Evolutionary conservation across 2,329 filamentous ascomycete genomes (phyloP), one percentile per base, ranked within the genome.

Genomic region (Trichoderma aggressivum): DNA sequence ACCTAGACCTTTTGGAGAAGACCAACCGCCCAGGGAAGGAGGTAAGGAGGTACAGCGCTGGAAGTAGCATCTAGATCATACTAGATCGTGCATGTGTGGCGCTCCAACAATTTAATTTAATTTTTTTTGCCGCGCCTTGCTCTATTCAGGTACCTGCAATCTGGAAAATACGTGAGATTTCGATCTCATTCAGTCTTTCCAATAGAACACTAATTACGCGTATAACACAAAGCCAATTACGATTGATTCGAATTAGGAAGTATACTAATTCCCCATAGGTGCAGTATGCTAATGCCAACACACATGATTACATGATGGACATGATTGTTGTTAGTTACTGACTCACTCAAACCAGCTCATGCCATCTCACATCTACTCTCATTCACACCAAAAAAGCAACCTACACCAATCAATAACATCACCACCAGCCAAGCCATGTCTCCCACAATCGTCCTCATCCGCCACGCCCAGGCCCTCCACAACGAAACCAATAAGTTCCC

Each of bases 391-490:
- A 12, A 58, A 12, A 58, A 5, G 6, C 50, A 39, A n/a, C n/a
- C n/a, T n/a, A 16, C 32, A 43, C 21, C 36, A 43, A 61, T 18
- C 32, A 61, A 8, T 16, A 59, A 5, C 34, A 26, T 6, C 59
- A 14, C 11, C 36, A n/a, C n/a, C n/a, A n/a, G n/a, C n/a, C n/a
- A n/a, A 36, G 26, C 18, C 32, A 88, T 89, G 87, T 77, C 86
- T 65, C 86, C 86, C 1, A 87, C 83, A 0, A 76, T 98, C 72
- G 92, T 98, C 75, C 85, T 98, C 77, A 91, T 98, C 77, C 92
- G 95, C 75, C 95, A 98, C 86, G 95, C 93, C 18, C 93, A 98
- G 81, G 87, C 84, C 10, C 77, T 84, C n/a, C 87, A 89, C 78
- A 89, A 89, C 72, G 80, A 82, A 16, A 77, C 81, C 63, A 79